Base-by-base conservation (phyloP, 345 rosid species). In the Nasturtium officinale region DNA sequence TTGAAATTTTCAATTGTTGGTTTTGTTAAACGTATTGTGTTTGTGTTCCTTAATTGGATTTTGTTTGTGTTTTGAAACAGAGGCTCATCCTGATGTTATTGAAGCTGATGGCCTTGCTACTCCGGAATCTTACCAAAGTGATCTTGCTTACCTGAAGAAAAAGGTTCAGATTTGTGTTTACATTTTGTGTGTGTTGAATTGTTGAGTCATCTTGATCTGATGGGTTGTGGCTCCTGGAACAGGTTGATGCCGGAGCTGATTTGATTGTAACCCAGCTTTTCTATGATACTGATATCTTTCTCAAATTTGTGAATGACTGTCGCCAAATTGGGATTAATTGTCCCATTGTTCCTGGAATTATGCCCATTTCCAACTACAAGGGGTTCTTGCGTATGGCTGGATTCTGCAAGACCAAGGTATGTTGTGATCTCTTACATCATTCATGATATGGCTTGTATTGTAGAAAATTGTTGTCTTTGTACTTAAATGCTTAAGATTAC, bases 211-310 rank as follows among this genome's bases (percentile, higher is more conserved):
- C 46, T 46, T 56, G 60, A 46, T 62, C 64, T 75, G 73, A 77
- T 75, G 48, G 3, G 12, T 61, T 61, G 18, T 67, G 28, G 53
- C 7, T 55, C 30, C 45, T 72, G 71, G 57, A n/a, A 18, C 61
- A 94, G 97, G 89, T 90, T 71, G 98, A 95, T 86, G 96, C 99
- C 4, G 98, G 99, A 69, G 99, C 98, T 0, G 99, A 91, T 84
- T 77, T 95, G 68, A 85, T 95, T 72, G 63, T 91, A 4, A 89
- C 96, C 5, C 98, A 95, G 67, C 83, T 95, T 12, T 90, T 95
- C 74, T 95, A 91, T 71, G 98, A 95, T 77, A 95, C 97, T 50
- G 96, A 95, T 53, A 80, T 87, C 21, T 92, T 89, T 81, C 94
- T 96, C 60, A 96, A 95, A 58, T 96, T 92, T 57, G 96, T 96